Evolutionary conservation across 2,329 filamentous ascomycete genomes (phyloP).

Genomic region (Xylariaceae sp.): DNA sequence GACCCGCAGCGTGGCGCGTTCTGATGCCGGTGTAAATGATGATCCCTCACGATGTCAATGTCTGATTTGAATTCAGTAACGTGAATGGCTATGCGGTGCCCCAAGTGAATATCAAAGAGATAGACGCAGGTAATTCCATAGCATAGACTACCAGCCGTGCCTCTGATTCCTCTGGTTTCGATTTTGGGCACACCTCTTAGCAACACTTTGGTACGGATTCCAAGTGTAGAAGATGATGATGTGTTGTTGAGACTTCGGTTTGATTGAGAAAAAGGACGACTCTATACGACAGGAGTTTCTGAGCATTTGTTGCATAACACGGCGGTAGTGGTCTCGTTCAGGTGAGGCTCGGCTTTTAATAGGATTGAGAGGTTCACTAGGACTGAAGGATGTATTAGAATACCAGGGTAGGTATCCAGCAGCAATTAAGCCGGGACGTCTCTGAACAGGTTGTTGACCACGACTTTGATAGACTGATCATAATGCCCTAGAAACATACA

Average conservation of each 20-base stretch:
- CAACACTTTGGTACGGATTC: not conserved
- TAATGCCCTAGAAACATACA: conserved; percentile 15
- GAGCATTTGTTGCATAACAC: conserved; percentile 4
- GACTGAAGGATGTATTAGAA: conserved; percentile 13
- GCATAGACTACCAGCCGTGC: conserved; percentile 11
- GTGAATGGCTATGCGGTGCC: not conserved
- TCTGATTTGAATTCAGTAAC: not conserved
- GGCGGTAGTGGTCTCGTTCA: conserved; percentile 9
- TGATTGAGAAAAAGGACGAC: not conserved
- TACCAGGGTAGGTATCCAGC: conserved; percentile 10
- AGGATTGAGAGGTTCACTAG: conserved; percentile 13
- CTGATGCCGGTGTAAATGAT: conserved; percentile 3
- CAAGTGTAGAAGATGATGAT: conserved; percentile 3
- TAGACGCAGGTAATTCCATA: conserved; percentile 13
- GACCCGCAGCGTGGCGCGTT: conserved; percentile 1
- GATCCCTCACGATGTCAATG: conserved; percentile 1
- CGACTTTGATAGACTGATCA: conserved; percentile 5
- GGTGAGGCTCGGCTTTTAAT: conserved; percentile 20
- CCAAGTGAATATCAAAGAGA: conserved; percentile 9
- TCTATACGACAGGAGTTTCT: conserved; percentile 2
- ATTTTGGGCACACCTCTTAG: not conserved
- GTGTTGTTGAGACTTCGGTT: not conserved
- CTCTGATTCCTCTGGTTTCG: conserved; percentile 1
- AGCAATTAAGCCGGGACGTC: conserved; percentile 14
- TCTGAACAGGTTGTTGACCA: conserved; percentile 13